Evolutionary conservation across 2,329 filamentous ascomycete species (phyloP), one percentile per base, ranked within the genome.

Genomic region (Stylonectria norvegica): DNA sequence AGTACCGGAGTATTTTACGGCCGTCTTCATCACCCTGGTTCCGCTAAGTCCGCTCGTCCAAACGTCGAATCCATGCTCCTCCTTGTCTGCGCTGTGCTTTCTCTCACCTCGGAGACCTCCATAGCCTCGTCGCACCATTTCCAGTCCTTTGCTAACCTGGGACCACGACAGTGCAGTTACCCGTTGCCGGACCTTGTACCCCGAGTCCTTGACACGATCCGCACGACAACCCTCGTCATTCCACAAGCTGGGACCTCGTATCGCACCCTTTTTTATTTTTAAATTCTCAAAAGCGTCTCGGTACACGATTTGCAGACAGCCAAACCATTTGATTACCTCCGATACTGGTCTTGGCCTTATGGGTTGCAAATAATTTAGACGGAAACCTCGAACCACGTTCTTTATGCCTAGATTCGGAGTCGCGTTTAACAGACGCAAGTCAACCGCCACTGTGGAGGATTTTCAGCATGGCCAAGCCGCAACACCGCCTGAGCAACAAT

Each of bases 361-460:
- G 55, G 43, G 55, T 40, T 53, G 40, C 38, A 42, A 41, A 42
- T 57, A 56, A 56, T 55, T 42, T 48, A 48, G 29, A 36, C 23
- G 39, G 28, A 48, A 18, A 42, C 42, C 34, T 22, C 43, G 22
- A 50, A 43, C 49, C 42, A 45, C 43, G 44, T 56, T 57, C 53
- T 72, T 72, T 63, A 81, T 81, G 78, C 75, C 75, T 76, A 78
- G 74, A 66, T 81, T 81, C 63, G 73, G 75, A 47, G 73, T 75
- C 59, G 67, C 71, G 48, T 81, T 81, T 49, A 70, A 67, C 57
- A 70, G 74, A 74, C 77, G 78, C 70, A 80, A 75, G 68, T 78
- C 76, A 48, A 71, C 73, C 69, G 73, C 70, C 42, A 70, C 70
- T 66, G 70, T 71, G 46, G 72, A 76, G 49, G 75, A 72, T 49